Conservation (phyloP, 805 yeast species). For the Clavispora carvajalis region DNA sequence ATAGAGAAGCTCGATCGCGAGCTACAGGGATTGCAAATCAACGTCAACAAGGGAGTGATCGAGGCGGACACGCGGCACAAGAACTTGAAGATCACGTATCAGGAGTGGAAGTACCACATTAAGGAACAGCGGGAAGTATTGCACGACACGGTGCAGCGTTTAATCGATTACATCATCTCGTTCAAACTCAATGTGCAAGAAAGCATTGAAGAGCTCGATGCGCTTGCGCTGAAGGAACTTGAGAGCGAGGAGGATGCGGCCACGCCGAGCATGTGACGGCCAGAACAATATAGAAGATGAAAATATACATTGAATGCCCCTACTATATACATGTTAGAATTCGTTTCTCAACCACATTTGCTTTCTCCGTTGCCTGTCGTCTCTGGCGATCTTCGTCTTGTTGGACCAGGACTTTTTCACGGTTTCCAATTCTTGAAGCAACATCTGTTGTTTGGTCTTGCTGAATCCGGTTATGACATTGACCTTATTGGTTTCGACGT, state of each 20-base stretch:
- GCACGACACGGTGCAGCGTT: constrained; percentile 48
- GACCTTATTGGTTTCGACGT: constrained; percentile 38
- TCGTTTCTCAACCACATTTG: constrained; percentile 61
- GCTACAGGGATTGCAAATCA: constrained; percentile 42
- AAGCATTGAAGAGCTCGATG: constrained; percentile 55
- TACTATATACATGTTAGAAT: constrained; percentile 20
- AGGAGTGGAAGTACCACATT: constrained; percentile 45
- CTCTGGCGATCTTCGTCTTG: constrained; percentile 43
- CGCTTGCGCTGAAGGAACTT: constrained; percentile 37
- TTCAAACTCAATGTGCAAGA: constrained; percentile 67
- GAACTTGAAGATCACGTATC: constrained; percentile 47
- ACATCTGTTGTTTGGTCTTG: constrained; percentile 35
- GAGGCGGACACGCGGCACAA: constrained; percentile 44
- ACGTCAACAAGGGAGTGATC: constrained; percentile 45
- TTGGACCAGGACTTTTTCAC: constrained; percentile 49
- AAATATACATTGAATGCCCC: constrained; percentile 1
- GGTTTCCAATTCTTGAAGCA: constrained; percentile 40
- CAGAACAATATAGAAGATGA: neutral
- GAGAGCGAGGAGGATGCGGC: constrained; percentile 10
- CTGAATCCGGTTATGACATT: constrained; percentile 42
- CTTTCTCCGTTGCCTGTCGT: constrained; percentile 55
- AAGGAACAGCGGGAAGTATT: constrained; percentile 43
- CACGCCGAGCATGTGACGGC: neutral
- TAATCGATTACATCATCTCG: constrained; percentile 54
- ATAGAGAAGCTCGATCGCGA: constrained; percentile 61